Evolutionary conservation across 2,329 filamentous ascomycete species (phyloP).

Genomic region (Pseudopyricularia cyperi): DNA sequence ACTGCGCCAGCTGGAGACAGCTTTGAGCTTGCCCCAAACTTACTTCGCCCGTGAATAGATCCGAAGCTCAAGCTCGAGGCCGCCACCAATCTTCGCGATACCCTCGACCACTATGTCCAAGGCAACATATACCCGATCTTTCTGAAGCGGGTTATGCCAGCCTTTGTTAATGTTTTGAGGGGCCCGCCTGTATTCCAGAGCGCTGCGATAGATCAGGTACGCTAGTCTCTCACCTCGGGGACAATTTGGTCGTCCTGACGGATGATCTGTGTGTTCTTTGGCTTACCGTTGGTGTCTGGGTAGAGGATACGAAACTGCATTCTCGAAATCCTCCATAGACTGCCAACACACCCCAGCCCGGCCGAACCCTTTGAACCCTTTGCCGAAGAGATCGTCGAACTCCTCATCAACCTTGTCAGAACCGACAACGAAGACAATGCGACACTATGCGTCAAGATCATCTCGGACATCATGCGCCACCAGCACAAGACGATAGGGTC

Average conservation of each 20-base stretch:
- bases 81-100: slow-evolving; percentile 79
- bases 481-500: slow-evolving; percentile 67
- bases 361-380: slow-evolving; percentile 77
- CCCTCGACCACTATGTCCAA: slow-evolving; percentile 75
- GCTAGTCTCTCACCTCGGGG: slow-evolving; percentile 12
- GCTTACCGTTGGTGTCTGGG: slow-evolving; percentile 1
- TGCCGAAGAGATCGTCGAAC: slow-evolving; percentile 76
- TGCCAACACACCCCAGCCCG: slow-evolving; percentile 59
- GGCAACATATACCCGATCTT: slow-evolving; percentile 65
- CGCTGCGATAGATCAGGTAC: slow-evolving; percentile 75
- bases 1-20: background rate
- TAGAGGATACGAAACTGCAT: slow-evolving; percentile 85
- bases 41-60: slow-evolving; percentile 39
- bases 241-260: slow-evolving; percentile 2
- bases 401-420: slow-evolving; percentile 77
- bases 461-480: slow-evolving; percentile 91
- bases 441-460: slow-evolving; percentile 94
- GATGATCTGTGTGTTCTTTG: background rate
- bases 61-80: slow-evolving; percentile 68
- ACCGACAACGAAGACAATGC: slow-evolving; percentile 98
- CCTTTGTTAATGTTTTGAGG: slow-evolving; percentile 75
- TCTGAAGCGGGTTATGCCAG: slow-evolving; percentile 75
- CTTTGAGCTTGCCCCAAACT: background rate
- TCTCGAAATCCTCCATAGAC: slow-evolving; percentile 84
- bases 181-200: slow-evolving; percentile 85